Conservation (phyloP, 1,284 basidiomycete species). For the Cerioporus squamosus region DNA sequence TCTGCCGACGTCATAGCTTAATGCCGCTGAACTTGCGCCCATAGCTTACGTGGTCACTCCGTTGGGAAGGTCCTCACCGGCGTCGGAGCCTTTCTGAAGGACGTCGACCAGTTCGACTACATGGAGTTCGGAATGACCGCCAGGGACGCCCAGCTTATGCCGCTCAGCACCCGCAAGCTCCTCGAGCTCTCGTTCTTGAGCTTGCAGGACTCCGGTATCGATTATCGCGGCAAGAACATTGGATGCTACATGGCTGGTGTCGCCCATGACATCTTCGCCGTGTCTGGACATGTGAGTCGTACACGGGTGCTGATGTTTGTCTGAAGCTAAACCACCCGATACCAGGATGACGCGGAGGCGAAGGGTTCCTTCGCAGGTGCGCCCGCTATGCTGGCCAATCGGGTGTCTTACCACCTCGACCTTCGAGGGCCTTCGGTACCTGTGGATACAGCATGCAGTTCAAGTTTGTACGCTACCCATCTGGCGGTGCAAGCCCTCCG, state of each 20-base stretch:
- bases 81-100: conserved; percentile 43
- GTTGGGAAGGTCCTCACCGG: conserved; percentile 34
- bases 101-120: conserved; percentile 41
- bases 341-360: conserved; percentile 41
- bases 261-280: conserved; percentile 10
- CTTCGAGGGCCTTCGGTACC: conserved; percentile 50
- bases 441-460: conserved; percentile 55
- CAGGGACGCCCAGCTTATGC: conserved; percentile 42
- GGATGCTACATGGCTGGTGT: conserved; percentile 43
- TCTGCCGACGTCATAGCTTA: neutral
- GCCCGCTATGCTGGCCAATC: conserved; percentile 48
- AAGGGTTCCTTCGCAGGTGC: conserved; percentile 40
- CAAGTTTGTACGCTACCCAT: conserved; percentile 48
- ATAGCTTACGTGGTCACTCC: conserved; percentile 32
- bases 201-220: conserved; percentile 46
- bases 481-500: conserved; percentile 50
- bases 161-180: conserved; percentile 40
- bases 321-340: too few relatives aligned
- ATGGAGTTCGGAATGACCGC: conserved; percentile 44
- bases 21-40: neutral
- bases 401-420: conserved; percentile 53
- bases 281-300: conserved; percentile 17
- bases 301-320: too few relatives aligned
- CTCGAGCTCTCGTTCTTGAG: conserved; percentile 44
- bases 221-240: conserved; percentile 42